These are phyloP conservation scores for Coriolopsis trogii DNA, from an alignment of 1,284 basidiomycete species.

Conservation along the genomic window DNA sequence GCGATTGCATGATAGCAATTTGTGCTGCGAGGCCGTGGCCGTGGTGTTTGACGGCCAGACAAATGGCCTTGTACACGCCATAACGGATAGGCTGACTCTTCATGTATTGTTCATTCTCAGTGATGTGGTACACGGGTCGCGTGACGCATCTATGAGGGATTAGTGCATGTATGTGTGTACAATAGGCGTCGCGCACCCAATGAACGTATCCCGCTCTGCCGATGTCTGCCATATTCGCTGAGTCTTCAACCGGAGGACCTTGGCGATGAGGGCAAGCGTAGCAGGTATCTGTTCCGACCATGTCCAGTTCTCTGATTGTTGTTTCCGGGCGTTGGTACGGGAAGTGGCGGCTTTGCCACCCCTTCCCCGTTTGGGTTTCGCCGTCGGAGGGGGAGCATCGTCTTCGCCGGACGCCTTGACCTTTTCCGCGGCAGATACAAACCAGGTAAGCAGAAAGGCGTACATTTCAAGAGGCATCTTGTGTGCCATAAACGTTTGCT, in stretches of 20 bases:
- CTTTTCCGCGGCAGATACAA: conserved; percentile 77
- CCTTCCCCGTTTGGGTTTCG: conserved; percentile 56
- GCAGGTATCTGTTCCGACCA: conserved; percentile 81
- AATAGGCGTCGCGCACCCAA: conserved; percentile 80
- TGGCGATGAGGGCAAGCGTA: conserved; percentile 70
- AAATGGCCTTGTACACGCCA: conserved; percentile 88
- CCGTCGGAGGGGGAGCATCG: conserved; percentile 44
- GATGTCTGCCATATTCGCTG: conserved; percentile 88
- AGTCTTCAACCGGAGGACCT: conserved; percentile 74
- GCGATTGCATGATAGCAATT: conserved; percentile 87
- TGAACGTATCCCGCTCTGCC: conserved; percentile 81
- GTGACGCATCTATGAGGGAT: conserved; percentile 72
- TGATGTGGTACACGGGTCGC: conserved; percentile 83
- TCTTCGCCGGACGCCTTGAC: conserved; percentile 62
- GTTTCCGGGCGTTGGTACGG: conserved; percentile 47
- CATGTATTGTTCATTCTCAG: conserved; percentile 89
- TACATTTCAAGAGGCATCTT: conserved; percentile 84
- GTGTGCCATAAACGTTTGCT: conserved; percentile 69
- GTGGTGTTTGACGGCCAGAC: conserved; percentile 91
- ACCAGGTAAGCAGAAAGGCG: conserved; percentile 88
- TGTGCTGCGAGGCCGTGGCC: conserved; percentile 85
- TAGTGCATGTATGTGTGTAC: conserved; percentile 1
- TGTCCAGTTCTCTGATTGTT: conserved; percentile 58
- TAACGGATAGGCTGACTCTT: conserved; percentile 74
- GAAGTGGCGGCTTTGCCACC: conserved; percentile 58